Evolutionary conservation across 768 basidiomycete genomes (phyloP).

Genomic region (Tulasnella sp.): DNA sequence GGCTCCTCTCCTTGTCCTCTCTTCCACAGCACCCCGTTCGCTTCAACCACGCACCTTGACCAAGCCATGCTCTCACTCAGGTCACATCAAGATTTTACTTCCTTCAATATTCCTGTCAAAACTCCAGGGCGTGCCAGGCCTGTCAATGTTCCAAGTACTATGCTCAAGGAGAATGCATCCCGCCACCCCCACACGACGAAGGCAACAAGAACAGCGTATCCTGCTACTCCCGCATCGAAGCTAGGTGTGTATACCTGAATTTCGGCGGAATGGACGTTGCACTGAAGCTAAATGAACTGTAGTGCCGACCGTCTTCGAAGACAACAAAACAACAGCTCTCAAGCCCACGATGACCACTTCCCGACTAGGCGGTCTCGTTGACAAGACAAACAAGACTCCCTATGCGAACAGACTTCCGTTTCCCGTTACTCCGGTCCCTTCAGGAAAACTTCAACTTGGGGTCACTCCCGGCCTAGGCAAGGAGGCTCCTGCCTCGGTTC

Average conservation of each 20-base stretch:
- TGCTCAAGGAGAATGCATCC: conserved; percentile 16
- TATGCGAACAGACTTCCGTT: conserved; percentile 2
- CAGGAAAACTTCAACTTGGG: conserved; percentile 7
- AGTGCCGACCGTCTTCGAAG: neutral
- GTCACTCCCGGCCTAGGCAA: neutral
- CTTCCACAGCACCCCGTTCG: conserved; percentile 80
- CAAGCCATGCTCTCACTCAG: conserved; percentile 14
- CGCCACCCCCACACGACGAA: conserved; percentile 1
- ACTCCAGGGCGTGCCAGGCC: neutral
- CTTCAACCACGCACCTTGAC: neutral
- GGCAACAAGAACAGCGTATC: conserved; percentile 8
- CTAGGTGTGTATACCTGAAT: neutral
- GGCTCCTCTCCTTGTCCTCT: conserved; percentile 98
- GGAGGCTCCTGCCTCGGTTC: conserved; percentile 3
- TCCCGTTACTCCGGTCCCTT: conserved; percentile 11
- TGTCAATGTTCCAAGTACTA: conserved; percentile 1
- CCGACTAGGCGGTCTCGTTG: conserved; percentile 6
- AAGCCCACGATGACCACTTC: neutral
- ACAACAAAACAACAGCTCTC: neutral
- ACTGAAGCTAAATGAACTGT: neutral
- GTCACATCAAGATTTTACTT: neutral
- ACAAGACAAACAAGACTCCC: conserved; percentile 21
- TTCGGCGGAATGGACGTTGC: neutral
- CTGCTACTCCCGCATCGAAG: conserved; percentile 9
- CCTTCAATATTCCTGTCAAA: neutral